phyloP scores from a whole-genome alignment of 139 green algal genomes.

The Chlorella vulgaris region DNA sequence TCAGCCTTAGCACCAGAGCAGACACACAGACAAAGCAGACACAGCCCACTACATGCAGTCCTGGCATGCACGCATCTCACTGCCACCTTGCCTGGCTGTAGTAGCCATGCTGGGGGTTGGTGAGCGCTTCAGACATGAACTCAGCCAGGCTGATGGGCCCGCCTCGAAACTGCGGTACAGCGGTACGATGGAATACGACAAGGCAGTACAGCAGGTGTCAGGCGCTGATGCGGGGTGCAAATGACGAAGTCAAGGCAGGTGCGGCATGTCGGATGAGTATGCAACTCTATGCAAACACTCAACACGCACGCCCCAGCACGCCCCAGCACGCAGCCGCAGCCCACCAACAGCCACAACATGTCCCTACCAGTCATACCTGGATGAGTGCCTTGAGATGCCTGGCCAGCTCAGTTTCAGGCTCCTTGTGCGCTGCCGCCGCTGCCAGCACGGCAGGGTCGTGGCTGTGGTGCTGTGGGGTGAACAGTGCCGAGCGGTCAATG shows the following conservation, averaged over 20 bases:
- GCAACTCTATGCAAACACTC: too few relatives aligned
- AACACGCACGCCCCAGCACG: too few relatives aligned
- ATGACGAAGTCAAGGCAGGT: background rate
- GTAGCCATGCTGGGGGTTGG: slow-evolving; percentile 80
- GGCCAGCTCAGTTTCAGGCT: slow-evolving; percentile 56
- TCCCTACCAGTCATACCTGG: too few relatives aligned
- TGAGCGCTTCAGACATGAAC: slow-evolving; percentile 90
- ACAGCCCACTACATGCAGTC: too few relatives aligned
- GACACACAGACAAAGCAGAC: too few relatives aligned
- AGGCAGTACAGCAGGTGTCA: too few relatives aligned
- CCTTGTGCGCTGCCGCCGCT: slow-evolving; percentile 25
- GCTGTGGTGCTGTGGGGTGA: slow-evolving; percentile 10
- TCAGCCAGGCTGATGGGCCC: slow-evolving; percentile 91
- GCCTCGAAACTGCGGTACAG: slow-evolving; percentile 80
- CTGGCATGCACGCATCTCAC: too few relatives aligned
- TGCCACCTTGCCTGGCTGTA: slow-evolving; percentile 61
- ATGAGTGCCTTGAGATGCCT: slow-evolving; percentile 61
- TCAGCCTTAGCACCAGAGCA: too few relatives aligned
- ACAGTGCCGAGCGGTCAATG: slow-evolving; percentile 51
- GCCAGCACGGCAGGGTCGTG: slow-evolving; percentile 14
- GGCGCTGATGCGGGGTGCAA: too few relatives aligned
- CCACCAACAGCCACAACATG: too few relatives aligned
- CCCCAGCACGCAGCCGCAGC: too few relatives aligned
- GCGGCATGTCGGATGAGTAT: too few relatives aligned
- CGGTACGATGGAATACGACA: background rate